These are phyloP conservation scores for Batkoa obscura DNA, from an alignment of 371 early-diverging fungal species.

Conservation along the genomic window DNA sequence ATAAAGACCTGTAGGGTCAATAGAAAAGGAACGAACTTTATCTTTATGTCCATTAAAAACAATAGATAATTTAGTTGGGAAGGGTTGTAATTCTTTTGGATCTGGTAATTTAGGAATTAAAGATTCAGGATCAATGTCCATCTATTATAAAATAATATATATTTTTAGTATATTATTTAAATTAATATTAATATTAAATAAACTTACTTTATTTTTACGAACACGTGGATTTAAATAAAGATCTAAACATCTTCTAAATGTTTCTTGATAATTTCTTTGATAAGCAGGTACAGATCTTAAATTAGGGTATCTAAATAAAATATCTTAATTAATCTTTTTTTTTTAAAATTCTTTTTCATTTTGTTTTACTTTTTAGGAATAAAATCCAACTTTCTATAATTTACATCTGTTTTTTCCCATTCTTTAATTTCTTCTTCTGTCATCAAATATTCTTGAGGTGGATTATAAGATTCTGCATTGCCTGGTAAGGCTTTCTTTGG, in stretches of 20 bases:
- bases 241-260: constrained; percentile 90
- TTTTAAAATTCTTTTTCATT: background rate
- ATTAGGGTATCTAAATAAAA: constrained; percentile 21
- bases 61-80: constrained; percentile 66
- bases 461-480: constrained; percentile 90
- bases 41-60: constrained; percentile 62
- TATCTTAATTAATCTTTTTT: background rate
- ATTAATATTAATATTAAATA: too few relatives aligned
- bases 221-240: constrained; percentile 89
- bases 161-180: background rate
- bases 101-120: constrained; percentile 89
- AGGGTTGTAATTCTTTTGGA: constrained; percentile 87
- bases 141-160: constrained; percentile 12
- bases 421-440: constrained; percentile 56
- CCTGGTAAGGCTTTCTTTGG: constrained; percentile 78
- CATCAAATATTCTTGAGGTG: constrained; percentile 89
- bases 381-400: constrained; percentile 58
- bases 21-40: constrained; percentile 58
- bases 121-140: constrained; percentile 78
- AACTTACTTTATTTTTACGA: constrained; percentile 49
- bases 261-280: constrained; percentile 66
- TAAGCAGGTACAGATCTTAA: constrained; percentile 80
- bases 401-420: constrained; percentile 61
- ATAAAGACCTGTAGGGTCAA: constrained; percentile 82
- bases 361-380: constrained; percentile 51